phyloP scores from a whole-genome alignment of 73 alveolate genomes.

The Paramecium pentaurelia region DNA sequence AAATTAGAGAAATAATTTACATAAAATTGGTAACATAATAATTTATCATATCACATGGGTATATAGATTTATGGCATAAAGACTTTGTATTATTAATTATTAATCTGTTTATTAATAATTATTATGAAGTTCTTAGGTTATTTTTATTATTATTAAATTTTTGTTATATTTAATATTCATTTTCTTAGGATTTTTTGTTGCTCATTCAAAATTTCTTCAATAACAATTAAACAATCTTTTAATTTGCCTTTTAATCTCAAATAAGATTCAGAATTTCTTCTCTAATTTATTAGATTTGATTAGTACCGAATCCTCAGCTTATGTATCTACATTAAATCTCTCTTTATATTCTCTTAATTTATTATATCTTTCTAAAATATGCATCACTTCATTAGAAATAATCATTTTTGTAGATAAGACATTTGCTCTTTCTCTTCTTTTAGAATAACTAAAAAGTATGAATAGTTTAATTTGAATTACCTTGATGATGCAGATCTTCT shows the following conservation, averaged over 20 bases:
- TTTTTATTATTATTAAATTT: neutral
- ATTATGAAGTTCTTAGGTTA: neutral
- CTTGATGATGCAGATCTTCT: conserved; percentile 12
- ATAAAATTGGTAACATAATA: neutral
- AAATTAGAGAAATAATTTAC: neutral
- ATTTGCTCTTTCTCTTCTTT: neutral
- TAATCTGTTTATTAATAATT: neutral
- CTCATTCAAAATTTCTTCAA: conserved; percentile 27
- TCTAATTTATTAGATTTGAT: neutral
- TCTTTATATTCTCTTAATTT: neutral
- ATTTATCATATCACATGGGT: neutral
- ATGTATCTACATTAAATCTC: neutral
- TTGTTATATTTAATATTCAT: conserved; percentile 15
- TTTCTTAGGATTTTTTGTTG: conserved; percentile 7
- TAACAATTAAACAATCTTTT: conserved; percentile 25
- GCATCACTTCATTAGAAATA: neutral
- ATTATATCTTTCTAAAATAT: neutral
- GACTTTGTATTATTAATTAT: neutral
- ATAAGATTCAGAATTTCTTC: neutral
- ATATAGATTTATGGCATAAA: neutral
- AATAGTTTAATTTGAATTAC: neutral
- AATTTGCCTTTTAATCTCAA: conserved; percentile 1
- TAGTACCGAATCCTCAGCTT: neutral
- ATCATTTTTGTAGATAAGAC: neutral
- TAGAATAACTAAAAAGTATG: neutral